A percentile compares a stretch with the other conserved stretches of the same genome.
Evolutionary conservation across 106 monocot genomes (phyloP).

Genomic region (Narthecium ossifragum): DNA sequence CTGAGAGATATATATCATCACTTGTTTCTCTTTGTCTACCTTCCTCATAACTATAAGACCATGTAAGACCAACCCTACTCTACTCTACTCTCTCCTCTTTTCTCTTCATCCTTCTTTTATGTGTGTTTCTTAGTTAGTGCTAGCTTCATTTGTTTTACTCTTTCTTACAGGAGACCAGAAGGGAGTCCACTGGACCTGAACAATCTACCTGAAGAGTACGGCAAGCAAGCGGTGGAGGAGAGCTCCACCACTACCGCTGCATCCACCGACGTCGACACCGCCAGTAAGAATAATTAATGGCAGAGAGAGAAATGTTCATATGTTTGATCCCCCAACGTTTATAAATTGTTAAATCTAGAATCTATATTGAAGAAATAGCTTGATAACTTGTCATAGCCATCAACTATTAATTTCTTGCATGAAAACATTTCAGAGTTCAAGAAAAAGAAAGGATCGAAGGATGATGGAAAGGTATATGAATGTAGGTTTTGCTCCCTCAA

Average conservation of each 20-base stretch:
- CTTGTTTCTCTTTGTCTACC: background rate
- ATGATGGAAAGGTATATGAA: constrained; percentile 86
- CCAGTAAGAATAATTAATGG: constrained; percentile 25
- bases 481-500: constrained; percentile 95
- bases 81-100: background rate
- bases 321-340: too few species aligned
- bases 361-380: too few species aligned
- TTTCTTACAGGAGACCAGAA: constrained; percentile 63
- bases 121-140: background rate
- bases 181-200: constrained; percentile 85
- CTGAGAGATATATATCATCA: background rate
- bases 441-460: constrained; percentile 77
- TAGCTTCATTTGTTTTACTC: background rate
- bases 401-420: too few species aligned
- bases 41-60: background rate
- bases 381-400: too few species aligned
- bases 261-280: constrained; percentile 44
- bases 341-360: too few species aligned
- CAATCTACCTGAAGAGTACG: constrained; percentile 90
- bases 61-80: background rate
- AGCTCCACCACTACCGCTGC: constrained; percentile 82
- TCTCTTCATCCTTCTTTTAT: background rate
- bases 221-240: constrained; percentile 67
- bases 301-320: too few species aligned
- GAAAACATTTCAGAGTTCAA: constrained; percentile 36